Percentiles rank a stretch among this genome's conserved stretches.
Evolutionary conservation across 1,139 yeast species (phyloP).

Genomic region (Saccharomycopsis phalli): DNA sequence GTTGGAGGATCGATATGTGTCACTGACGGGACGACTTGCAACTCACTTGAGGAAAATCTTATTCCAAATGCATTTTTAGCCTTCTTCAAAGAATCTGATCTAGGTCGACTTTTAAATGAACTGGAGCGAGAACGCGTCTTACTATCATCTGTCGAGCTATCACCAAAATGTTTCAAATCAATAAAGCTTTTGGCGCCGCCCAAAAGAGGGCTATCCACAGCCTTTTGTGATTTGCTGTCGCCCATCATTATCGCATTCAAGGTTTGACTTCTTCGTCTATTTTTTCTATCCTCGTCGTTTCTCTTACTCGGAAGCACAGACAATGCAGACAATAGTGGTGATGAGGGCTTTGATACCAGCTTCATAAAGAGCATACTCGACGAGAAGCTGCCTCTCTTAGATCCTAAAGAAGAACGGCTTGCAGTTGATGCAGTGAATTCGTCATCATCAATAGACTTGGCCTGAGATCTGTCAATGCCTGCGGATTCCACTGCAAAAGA

Average conservation of each 20-base stretch:
- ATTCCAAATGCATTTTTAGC: conserved; percentile 1
- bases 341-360: conserved; percentile 10
- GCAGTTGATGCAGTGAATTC: too few species aligned
- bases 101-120: not conserved
- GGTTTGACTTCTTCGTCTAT: conserved; percentile 17
- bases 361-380: not conserved
- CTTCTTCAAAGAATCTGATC: conserved; percentile 7
- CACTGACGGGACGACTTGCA: conserved; percentile 1
- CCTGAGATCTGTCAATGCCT: too few species aligned
- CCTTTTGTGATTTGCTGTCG: not conserved
- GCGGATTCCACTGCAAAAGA: not conserved
- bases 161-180: conserved; percentile 3
- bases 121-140: conserved; percentile 3
- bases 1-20: conserved; percentile 6
- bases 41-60: not conserved
- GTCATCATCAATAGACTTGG: too few species aligned
- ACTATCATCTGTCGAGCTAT: not conserved
- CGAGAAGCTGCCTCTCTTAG: not conserved
- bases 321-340: conserved; percentile 6
- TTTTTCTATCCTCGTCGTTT: not conserved
- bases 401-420: not conserved
- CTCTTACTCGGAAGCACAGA: not conserved
- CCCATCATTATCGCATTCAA: conserved; percentile 10
- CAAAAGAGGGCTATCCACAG: too few species aligned
- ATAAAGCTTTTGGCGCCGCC: conserved; percentile 5